Evolutionary conservation across 306 rosid species (phyloP).

Genomic region (Malus orientalis): DNA sequence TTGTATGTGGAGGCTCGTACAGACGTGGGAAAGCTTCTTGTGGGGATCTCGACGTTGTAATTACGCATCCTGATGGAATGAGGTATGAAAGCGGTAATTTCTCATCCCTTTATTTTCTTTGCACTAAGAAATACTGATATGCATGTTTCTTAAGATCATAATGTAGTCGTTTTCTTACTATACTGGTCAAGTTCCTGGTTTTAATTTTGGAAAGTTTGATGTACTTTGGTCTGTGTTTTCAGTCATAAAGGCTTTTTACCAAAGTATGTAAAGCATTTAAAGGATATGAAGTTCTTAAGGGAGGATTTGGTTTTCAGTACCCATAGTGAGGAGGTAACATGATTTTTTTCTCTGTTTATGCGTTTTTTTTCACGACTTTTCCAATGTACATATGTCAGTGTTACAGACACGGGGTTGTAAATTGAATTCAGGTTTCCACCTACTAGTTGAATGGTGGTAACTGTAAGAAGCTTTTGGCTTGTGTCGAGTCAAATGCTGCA

Average conservation of each 20-base stretch:
- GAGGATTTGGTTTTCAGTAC: conserved; percentile 83
- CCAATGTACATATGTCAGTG: background rate
- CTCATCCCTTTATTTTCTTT: background rate
- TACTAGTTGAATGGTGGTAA: background rate
- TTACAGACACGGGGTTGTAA: background rate
- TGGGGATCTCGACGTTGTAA: conserved; percentile 85
- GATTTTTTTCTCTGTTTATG: conserved; percentile 2
- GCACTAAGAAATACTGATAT: background rate
- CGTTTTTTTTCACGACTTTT: background rate
- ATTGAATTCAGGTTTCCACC: background rate
- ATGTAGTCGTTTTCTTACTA: background rate
- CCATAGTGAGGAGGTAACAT: conserved; percentile 83
- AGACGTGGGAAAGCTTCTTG: conserved; percentile 89
- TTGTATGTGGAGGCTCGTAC: conserved; percentile 89
- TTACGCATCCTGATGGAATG: conserved; percentile 86
- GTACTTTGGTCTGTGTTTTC: conserved; percentile 27
- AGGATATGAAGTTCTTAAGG: conserved; percentile 72
- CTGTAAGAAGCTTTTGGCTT: background rate
- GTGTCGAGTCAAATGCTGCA: background rate
- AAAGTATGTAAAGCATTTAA: conserved; percentile 57
- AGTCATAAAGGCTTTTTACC: conserved; percentile 86
- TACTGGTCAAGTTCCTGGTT: conserved; percentile 9
- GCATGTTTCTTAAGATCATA: background rate
- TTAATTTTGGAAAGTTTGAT: conserved; percentile 5
- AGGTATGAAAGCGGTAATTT: conserved; percentile 35